Conservation (phyloP, 169 alveolate genomes). For the Plasmodium yoelii region DNA sequence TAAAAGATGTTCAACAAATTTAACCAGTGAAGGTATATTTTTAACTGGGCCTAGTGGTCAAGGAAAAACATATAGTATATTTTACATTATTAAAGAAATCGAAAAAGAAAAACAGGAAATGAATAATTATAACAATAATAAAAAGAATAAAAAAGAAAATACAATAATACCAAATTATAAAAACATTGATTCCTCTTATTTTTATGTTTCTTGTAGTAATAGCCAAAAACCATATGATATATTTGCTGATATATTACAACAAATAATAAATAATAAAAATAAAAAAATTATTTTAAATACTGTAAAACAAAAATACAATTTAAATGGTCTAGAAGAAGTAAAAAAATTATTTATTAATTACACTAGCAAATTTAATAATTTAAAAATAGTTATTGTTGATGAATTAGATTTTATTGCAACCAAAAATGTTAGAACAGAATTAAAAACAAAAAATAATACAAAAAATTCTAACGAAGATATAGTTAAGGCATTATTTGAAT, state of each 20-base stretch:
- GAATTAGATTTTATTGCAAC: constrained; percentile 67
- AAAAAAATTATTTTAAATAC: constrained; percentile 27
- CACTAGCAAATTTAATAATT: constrained; percentile 55
- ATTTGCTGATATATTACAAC: constrained; percentile 67
- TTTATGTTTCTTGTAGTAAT: constrained; percentile 60
- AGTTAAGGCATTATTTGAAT: constrained; percentile 55
- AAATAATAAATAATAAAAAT: constrained; percentile 33
- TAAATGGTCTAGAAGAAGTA: constrained; percentile 67
- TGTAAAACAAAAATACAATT: constrained; percentile 43
- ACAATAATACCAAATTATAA: neutral
- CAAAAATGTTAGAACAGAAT: constrained; percentile 55
- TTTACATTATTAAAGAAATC: constrained; percentile 65
- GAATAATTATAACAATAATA: constrained; percentile 3
- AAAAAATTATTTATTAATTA: constrained; percentile 53
- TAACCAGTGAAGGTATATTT: constrained; percentile 52
- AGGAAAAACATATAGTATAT: constrained; percentile 70
- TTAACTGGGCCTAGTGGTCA: constrained; percentile 71
- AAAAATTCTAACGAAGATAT: constrained; percentile 44
- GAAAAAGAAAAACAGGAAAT: constrained; percentile 37
- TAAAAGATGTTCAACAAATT: constrained; percentile 45
- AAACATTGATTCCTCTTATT: constrained; percentile 65
- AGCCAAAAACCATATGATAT: constrained; percentile 69
- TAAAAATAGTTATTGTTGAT: constrained; percentile 63
- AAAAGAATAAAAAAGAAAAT: constrained; percentile 21
- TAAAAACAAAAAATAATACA: constrained; percentile 20